These are phyloP conservation scores for Pyrus pyrifolia DNA, from an alignment of 306 rosid species.

Conservation along the genomic window DNA sequence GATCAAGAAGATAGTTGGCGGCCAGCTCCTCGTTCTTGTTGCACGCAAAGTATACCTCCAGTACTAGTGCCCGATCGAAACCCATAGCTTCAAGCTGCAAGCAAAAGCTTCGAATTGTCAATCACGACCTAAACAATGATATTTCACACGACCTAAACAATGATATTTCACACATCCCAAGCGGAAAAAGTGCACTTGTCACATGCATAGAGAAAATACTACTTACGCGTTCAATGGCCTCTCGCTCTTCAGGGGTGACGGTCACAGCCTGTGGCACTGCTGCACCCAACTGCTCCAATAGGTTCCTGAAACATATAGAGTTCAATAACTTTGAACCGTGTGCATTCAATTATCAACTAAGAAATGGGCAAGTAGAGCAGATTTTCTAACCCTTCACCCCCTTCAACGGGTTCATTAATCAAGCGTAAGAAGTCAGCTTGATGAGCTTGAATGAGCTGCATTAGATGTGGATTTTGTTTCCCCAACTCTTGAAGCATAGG, in stretches of 20 bases:
- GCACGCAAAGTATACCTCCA: conserved; percentile 81
- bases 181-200: background rate
- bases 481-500: conserved; percentile 47
- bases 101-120: background rate
- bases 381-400: conserved; percentile 28
- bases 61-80: conserved; percentile 57
- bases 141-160: background rate
- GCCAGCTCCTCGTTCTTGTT: conserved; percentile 80
- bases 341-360: background rate
- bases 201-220: background rate
- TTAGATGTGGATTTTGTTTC: conserved; percentile 33
- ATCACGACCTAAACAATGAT: background rate
- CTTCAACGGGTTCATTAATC: conserved; percentile 40
- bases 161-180: background rate
- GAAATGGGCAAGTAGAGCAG: background rate
- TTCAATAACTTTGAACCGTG: background rate
- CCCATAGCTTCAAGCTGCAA: conserved; percentile 84
- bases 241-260: conserved; percentile 41
- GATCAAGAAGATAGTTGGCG: conserved; percentile 78
- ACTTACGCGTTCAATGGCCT: conserved; percentile 37
- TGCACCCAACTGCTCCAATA: conserved; percentile 26
- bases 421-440: conserved; percentile 41
- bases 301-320: conserved; percentile 18
- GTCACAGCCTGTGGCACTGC: conserved; percentile 43
- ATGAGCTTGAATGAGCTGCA: conserved; percentile 42